These are phyloP conservation scores for Hyaloscypha bicolor DNA, from an alignment of 495 filamentous ascomycete species.

Conservation along the genomic window DNA sequence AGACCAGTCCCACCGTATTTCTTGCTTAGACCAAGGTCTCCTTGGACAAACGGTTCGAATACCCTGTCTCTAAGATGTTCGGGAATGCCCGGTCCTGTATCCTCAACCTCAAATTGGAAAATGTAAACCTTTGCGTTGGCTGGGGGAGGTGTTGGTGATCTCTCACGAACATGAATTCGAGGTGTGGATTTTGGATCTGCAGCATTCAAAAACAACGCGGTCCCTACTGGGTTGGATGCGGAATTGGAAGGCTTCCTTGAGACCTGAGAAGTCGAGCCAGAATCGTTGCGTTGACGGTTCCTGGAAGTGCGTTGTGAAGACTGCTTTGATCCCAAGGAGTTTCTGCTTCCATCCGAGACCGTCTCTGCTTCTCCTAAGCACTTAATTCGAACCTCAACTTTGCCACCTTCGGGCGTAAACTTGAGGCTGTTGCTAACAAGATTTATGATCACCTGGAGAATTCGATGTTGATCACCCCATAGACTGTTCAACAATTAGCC, in stretches of 20 bases:
- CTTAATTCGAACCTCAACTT: slow-evolving; percentile 64
- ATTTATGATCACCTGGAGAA: slow-evolving; percentile 90
- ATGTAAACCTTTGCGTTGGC: slow-evolving; percentile 57
- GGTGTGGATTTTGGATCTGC: slow-evolving; percentile 55
- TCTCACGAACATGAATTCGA: slow-evolving; percentile 50
- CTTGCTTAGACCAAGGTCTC: slow-evolving; percentile 83
- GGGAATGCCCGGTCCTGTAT: slow-evolving; percentile 90
- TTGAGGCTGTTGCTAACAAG: slow-evolving; percentile 91
- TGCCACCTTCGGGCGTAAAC: slow-evolving; percentile 80
- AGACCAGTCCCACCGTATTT: slow-evolving; percentile 93
- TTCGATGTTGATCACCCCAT: slow-evolving; percentile 89
- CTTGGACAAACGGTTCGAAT: slow-evolving; percentile 95
- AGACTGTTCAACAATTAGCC: slow-evolving; percentile 42
- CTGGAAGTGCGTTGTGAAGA: slow-evolving; percentile 38
- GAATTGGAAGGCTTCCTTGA: slow-evolving; percentile 41
- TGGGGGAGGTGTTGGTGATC: slow-evolving; percentile 63
- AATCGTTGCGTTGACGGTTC: slow-evolving; percentile 42
- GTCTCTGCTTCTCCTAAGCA: slow-evolving; percentile 61
- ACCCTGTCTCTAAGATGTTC: slow-evolving; percentile 73
- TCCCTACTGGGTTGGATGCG: slow-evolving; percentile 28
- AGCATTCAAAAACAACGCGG: slow-evolving; percentile 53
- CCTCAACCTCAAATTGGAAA: slow-evolving; percentile 88
- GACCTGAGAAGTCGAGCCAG: slow-evolving; percentile 50
- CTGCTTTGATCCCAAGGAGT: slow-evolving; percentile 52
- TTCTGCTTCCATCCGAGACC: slow-evolving; percentile 43